These are phyloP conservation scores for Cordia subcordata DNA, from an alignment of 257 asterid species.

Conservation along the genomic window DNA sequence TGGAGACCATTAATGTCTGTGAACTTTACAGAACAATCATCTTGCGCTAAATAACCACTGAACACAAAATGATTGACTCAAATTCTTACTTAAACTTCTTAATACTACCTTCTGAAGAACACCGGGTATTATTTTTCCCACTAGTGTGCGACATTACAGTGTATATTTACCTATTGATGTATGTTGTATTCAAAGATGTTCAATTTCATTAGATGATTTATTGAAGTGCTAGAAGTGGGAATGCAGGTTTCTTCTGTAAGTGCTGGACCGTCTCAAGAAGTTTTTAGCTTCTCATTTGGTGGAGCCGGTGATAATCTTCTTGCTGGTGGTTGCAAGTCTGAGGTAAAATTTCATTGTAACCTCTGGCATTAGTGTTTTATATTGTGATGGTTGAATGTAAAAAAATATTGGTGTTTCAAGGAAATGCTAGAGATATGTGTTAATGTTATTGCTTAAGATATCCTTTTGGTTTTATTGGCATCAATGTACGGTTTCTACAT, in stretches of 20 bases:
- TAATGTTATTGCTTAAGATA: too few species aligned
- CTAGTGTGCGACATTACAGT: not conserved
- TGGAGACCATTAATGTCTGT: too few species aligned
- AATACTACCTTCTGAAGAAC: not conserved
- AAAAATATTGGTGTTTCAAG: too few species aligned
- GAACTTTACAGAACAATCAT: too few species aligned
- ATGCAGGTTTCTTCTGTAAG: conserved; percentile 64
- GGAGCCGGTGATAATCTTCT: conserved; percentile 71
- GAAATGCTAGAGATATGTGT: too few species aligned
- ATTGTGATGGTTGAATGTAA: not conserved
- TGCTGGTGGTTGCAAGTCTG: conserved; percentile 72
- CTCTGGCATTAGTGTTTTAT: not conserved
- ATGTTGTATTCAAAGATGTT: too few species aligned
- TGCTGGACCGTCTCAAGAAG: conserved; percentile 64
- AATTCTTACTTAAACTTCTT: too few species aligned
- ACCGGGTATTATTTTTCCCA: not conserved
- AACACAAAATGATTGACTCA: too few species aligned
- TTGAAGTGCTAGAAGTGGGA: not conserved
- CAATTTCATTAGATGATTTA: too few species aligned
- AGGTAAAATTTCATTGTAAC: conserved; percentile 36
- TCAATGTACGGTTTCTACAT: too few species aligned
- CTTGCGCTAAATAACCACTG: too few species aligned
- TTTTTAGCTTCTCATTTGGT: conserved; percentile 87
- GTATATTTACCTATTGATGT: not conserved
- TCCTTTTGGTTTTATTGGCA: too few species aligned